Evolutionary conservation across 352 stramenopile genomes (phyloP).

Genomic region (Globisporangium mamillatum): DNA sequence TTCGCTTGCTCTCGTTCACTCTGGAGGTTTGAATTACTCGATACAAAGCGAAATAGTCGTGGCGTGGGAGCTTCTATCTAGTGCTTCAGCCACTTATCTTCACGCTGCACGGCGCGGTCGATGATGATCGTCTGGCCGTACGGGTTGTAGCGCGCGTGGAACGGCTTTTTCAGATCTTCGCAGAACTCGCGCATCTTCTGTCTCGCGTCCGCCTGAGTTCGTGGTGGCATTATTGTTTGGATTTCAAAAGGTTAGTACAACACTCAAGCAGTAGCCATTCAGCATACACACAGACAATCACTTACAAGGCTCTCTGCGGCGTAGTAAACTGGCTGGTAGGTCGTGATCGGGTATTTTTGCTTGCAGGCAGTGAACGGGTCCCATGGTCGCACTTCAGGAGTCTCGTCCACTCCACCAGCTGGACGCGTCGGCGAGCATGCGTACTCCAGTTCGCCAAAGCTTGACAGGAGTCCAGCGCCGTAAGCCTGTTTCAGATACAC

Average conservation of each 20-base stretch:
- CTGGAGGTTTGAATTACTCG: background rate
- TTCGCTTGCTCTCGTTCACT: background rate
- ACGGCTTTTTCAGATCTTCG: slow-evolving; percentile 93
- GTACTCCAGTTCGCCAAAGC: slow-evolving; percentile 97
- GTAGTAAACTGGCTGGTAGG: slow-evolving; percentile 97
- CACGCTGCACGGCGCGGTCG: slow-evolving; percentile 64
- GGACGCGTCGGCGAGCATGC: slow-evolving; percentile 76
- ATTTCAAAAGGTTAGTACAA: background rate
- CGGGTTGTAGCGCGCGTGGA: slow-evolving; percentile 94
- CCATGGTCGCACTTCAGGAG: slow-evolving; percentile 91
- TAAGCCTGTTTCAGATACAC: slow-evolving; percentile 74
- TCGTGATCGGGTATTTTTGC: slow-evolving; percentile 97
- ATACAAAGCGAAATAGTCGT: background rate
- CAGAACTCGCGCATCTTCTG: slow-evolving; percentile 94
- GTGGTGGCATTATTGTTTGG: background rate
- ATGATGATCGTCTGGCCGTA: slow-evolving; percentile 88
- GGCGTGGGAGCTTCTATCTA: background rate
- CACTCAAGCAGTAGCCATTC: background rate
- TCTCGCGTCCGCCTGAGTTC: slow-evolving; percentile 83
- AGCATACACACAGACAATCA: background rate
- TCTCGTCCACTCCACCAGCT: slow-evolving; percentile 49
- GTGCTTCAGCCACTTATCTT: slow-evolving; percentile 53
- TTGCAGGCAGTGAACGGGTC: slow-evolving; percentile 91
- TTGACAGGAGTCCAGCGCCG: slow-evolving; percentile 94
- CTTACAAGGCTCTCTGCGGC: slow-evolving; percentile 91